Percentiles rank a stretch among this genome's conserved stretches.
phyloP scores from a whole-genome alignment of 805 yeast species.

The Pichia membranifaciens region DNA sequence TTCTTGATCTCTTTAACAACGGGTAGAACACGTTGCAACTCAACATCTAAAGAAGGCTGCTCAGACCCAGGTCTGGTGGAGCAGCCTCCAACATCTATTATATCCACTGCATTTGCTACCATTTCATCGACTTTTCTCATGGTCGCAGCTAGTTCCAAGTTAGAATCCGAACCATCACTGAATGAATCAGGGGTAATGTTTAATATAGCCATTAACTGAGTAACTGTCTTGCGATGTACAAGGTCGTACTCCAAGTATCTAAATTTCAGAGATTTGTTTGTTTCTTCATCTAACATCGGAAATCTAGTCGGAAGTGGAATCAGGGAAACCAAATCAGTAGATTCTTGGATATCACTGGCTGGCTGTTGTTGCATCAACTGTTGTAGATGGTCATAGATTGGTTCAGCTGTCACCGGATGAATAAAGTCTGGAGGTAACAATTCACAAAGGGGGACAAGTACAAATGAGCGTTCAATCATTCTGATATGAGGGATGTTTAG shows the following conservation, averaged over 20 bases:
- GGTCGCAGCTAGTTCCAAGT: constrained; percentile 34
- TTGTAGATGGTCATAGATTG: constrained; percentile 60
- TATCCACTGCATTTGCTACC: constrained; percentile 57
- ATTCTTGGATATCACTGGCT: constrained; percentile 39
- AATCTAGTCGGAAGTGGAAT: constrained; percentile 36
- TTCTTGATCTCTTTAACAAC: constrained; percentile 55
- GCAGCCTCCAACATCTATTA: constrained; percentile 90
- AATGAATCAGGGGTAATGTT: constrained; percentile 94
- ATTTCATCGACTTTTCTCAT: constrained; percentile 43
- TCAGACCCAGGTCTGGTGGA: constrained; percentile 84
- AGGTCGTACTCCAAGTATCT: constrained; percentile 40
- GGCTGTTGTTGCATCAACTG: constrained; percentile 29
- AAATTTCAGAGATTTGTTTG: constrained; percentile 19
- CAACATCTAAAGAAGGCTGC: constrained; percentile 60
- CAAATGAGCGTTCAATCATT: constrained; percentile 88
- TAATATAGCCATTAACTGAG: constrained; percentile 79
- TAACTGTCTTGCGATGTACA: constrained; percentile 37
- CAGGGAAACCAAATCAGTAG: constrained; percentile 43
- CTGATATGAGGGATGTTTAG: constrained; percentile 80
- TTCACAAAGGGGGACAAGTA: constrained; percentile 82
- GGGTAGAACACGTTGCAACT: constrained; percentile 64
- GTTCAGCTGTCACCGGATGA: constrained; percentile 86
- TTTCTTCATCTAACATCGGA: constrained; percentile 9
- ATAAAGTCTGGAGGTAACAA: constrained; percentile 55
- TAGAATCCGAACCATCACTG: constrained; percentile 72